Evolutionary conservation across 768 basidiomycete species (phyloP), one percentile per base, ranked within the genome.

Genomic region (Panaeolus papilionaceus): DNA sequence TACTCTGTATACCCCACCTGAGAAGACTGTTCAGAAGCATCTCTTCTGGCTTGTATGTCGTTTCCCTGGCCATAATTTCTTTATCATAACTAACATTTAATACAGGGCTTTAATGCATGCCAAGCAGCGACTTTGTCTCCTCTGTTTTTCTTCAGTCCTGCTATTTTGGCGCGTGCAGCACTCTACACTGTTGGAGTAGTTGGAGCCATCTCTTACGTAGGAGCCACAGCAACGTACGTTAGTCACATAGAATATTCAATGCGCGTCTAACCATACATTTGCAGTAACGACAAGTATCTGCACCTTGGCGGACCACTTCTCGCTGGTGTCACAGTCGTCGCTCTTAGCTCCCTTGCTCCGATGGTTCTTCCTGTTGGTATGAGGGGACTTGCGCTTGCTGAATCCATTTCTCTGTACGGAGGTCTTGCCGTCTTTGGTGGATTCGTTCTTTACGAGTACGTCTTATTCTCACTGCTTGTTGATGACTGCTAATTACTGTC

Each of bases 51-150:
- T 93, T 71, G 92, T 89, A 72, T 74, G 88, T 81, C 0, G 8
- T 6, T 26, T 38, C 11, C 4, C 20, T 11, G 39, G n/a, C 9
- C 12, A 47, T 26, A 3, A 37, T 23, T 39, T 18, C 38, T n/a
- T 61, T 37, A 23, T 14, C 28, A 14, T 45, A 6, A 38, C 2
- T 23, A 20, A 33, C 64, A n/a, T 54, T 8, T 44, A 28, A 58
- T 40, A 16, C 66, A 93, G 92, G 89, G 89, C 4, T 96, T 97
- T 79, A 93, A 95, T 70, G 89, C 85, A 3, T 93, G 88, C 76
- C 95, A 96, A 80, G 93, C 93, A 7, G 91, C 93, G 7, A 93
- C 92, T 2, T 82, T 97, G 47, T 92, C 91, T 69, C 95, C 95
- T 2, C 76, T 97, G n/a, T 95, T 94, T 81, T 95, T 96, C 85